Evolutionary conservation across 169 alveolate species (phyloP), one percentile per base, ranked within the genome.

Genomic region (Plasmodium adleri): DNA sequence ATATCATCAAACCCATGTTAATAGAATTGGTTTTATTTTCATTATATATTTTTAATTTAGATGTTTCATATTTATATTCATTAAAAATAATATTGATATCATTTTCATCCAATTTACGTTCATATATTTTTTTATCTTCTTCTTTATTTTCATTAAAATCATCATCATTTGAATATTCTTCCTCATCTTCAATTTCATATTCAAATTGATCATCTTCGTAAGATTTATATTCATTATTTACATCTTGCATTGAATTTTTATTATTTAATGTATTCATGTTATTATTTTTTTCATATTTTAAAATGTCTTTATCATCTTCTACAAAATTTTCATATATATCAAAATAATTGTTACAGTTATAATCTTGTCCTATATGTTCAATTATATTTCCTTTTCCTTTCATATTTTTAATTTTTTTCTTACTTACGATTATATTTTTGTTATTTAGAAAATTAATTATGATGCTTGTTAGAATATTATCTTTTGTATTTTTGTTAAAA

Each of bases 401-500:
- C 15, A 12, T 28, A n/a, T 54, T 80, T 52, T 20, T 13, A 6
- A 17, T 85, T 49, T 6, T 24, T 20, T 56, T 86, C 68, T 72
- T 86, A 49, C 72, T 62, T 1, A 86, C 88, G 7, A 70, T 43
- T n/a, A 50, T 58, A n/a, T 58, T 43, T 59, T 63, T 43, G 8
- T 49, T 43, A 28, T 70, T 86, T 62, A 71, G 88, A 66, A 86
- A 86, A 39, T 86, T 63, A 32, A 78, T 70, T 17, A 66, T 22
- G 22, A 78, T 56, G 45, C 89, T 78, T 10, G 89, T 78, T 64
- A 86, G 56, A 17, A 86, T 86, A 22, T 86, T 86, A 20, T 86
- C 92, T 67, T 86, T 86, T 9, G 92, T 32, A 67, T 86, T 86
- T 60, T 86, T 86, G 32, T 86, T 86, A 72, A 86, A 71, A 64